Evolutionary conservation across 2,329 filamentous ascomycete species (phyloP), one percentile per base, ranked within the genome.

Genomic region (Fusarium gaditjirri): DNA sequence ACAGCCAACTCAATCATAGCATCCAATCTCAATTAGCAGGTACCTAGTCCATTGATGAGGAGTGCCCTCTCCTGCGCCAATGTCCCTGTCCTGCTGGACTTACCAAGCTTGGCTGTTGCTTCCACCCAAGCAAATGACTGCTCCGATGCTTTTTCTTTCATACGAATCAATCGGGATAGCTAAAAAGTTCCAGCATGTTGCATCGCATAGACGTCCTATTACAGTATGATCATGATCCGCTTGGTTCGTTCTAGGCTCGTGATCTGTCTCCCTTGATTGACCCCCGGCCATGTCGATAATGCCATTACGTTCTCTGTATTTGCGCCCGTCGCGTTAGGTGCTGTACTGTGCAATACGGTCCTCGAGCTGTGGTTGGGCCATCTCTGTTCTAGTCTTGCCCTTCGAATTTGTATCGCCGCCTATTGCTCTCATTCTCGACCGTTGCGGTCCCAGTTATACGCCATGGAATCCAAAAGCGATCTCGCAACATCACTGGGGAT

Each of bases 211-310:
- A 58, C 56, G 49, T 60, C 27, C 65, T 38, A 52, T 42, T 33
- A 50, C 53, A 47, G 29, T 35, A 35, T 33, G 41, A 46, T 17
- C 33, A 54, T 31, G 29, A 50, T 54, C 35, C 52, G 50, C 61
- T 58, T 56, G 53, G 61, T 54, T 68, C 55, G 66, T 69, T 56
- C 71, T 43, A 74, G 71, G 58, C 65, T 70, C 46, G 16, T 49
- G 57, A 60, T 63, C 71, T 63, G 65, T 73, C 57, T 76, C 63
- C 62, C 53, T 61, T 44, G 56, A 52, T 42, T 58, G 63, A 58
- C 56, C 54, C 54, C 61, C 52, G 56, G 67, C 25, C 33, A 58
- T 57, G 54, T 65, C 46, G 46, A 66, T 47, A 44, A 55, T 66
- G 43, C 50, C 49, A 59, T 56, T 61, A 36, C 49, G 58, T 62